Percentiles rank a stretch among this genome's conserved stretches.
phyloP scores from a whole-genome alignment of 305 asterid species.

The Rubia tinctorum region DNA sequence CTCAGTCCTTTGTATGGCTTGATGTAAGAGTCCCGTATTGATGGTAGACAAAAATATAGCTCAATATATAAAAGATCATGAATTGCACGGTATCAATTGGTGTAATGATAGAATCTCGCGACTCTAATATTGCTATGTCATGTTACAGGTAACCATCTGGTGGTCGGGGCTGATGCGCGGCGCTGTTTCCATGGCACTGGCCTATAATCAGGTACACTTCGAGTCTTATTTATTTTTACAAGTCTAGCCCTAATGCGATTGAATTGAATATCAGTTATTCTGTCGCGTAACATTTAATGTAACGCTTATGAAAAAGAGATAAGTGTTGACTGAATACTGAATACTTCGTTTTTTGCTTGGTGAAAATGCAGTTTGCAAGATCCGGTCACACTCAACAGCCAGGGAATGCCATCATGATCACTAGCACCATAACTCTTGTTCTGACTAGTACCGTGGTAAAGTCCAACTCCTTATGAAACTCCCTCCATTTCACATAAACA shows the following conservation, averaged over 20 bases:
- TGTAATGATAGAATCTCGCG: no score
- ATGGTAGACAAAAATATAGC: no score
- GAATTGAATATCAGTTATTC: background rate
- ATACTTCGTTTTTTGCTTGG: background rate
- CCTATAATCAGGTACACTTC: slow-evolving; percentile 70
- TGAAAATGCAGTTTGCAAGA: slow-evolving; percentile 52
- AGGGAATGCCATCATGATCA: slow-evolving; percentile 64
- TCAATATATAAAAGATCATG: no score
- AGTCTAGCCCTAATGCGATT: no score
- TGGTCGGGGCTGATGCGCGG: slow-evolving; percentile 97
- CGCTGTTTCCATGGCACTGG: slow-evolving; percentile 82
- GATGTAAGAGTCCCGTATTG: no score
- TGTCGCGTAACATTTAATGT: background rate
- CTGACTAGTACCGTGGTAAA: slow-evolving; percentile 71
- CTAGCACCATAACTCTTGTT: slow-evolving; percentile 72
- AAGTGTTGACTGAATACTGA: no score
- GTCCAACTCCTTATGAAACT: background rate
- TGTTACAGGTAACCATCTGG: slow-evolving; percentile 61
- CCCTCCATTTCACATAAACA: no score
- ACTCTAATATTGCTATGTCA: no score
- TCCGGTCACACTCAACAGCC: slow-evolving; percentile 61
- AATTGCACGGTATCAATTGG: no score
- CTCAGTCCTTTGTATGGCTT: background rate
- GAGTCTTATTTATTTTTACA: background rate
- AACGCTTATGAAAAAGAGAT: background rate